phyloP scores from a whole-genome alignment of 306 rosid species.

The Cucurbita maxima region DNA sequence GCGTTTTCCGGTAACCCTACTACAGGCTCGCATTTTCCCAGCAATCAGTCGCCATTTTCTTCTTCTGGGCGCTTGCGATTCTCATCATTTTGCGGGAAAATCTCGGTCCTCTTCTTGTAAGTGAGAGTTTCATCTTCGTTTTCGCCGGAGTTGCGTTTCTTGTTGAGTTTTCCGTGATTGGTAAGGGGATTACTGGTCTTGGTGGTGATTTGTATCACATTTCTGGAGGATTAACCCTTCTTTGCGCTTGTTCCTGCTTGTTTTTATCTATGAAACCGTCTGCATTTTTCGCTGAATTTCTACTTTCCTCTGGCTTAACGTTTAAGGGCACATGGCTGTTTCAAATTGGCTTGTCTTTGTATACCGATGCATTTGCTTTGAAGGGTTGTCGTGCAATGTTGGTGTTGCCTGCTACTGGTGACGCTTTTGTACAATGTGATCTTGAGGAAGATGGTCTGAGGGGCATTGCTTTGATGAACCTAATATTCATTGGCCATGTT shows the following conservation, averaged over 20 bases:
- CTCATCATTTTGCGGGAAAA: conserved; percentile 30
- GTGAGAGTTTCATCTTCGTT: conserved; percentile 21
- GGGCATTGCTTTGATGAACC: conserved; percentile 53
- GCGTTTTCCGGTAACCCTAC: conserved; percentile 53
- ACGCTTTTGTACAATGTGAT: conserved; percentile 49
- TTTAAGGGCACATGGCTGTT: conserved; percentile 80
- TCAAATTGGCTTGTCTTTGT: conserved; percentile 58
- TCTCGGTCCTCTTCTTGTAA: conserved; percentile 16
- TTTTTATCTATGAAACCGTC: conserved; percentile 44
- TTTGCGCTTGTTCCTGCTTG: conserved; percentile 45
- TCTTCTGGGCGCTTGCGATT: conserved; percentile 52
- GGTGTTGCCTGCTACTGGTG: conserved; percentile 8
- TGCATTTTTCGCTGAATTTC: conserved; percentile 63
- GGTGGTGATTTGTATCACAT: conserved; percentile 42
- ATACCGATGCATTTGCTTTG: conserved; percentile 49
- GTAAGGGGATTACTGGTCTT: conserved; percentile 44
- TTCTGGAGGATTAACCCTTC: conserved; percentile 36
- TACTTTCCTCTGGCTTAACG: conserved; percentile 47
- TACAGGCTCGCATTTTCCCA: conserved; percentile 50
- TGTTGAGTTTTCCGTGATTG: conserved; percentile 26
- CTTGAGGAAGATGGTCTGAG: conserved; percentile 60
- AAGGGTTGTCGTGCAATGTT: conserved; percentile 57
- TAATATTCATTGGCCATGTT: conserved; percentile 56
- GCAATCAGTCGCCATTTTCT: conserved; percentile 37
- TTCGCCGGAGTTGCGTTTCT: conserved; percentile 24